phyloP scores from a whole-genome alignment of 352 stramenopile genomes.

The Pythium aphanidermatum region DNA sequence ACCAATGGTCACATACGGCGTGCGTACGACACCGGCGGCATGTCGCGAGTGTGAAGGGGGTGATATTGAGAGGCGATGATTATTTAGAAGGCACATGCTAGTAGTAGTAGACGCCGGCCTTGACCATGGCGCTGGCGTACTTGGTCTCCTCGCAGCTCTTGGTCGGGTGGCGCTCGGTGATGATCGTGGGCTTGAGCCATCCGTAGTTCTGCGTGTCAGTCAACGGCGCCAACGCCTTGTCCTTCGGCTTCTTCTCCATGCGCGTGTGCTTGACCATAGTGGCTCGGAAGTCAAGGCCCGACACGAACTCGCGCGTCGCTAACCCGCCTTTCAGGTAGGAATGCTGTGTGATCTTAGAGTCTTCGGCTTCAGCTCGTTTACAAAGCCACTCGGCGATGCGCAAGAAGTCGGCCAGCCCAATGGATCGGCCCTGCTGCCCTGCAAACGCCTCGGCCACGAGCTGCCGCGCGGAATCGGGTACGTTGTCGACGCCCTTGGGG shows the following conservation, averaged over 20 bases:
- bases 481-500: slow-evolving; percentile 44
- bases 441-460: slow-evolving; percentile 26
- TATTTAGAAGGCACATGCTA: no score
- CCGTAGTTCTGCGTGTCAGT: slow-evolving; percentile 49
- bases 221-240: slow-evolving; percentile 40
- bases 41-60: no score
- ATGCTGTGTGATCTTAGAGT: slow-evolving; percentile 22
- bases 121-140: slow-evolving; percentile 68
- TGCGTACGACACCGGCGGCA: no score
- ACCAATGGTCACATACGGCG: no score
- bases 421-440: neutral
- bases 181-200: slow-evolving; percentile 43
- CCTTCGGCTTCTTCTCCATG: slow-evolving; percentile 37
- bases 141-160: slow-evolving; percentile 68
- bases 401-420: slow-evolving; percentile 25
- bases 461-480: slow-evolving; percentile 20
- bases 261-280: slow-evolving; percentile 49
- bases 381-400: slow-evolving; percentile 28
- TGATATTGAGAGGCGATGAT: no score
- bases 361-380: slow-evolving; percentile 22
- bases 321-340: slow-evolving; percentile 28
- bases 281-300: slow-evolving; percentile 41
- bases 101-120: slow-evolving; percentile 71
- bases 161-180: slow-evolving; percentile 36
- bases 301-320: slow-evolving; percentile 46